phyloP scores from a whole-genome alignment of 2,329 filamentous ascomycete genomes.

The Drechslerella dactyloides region DNA sequence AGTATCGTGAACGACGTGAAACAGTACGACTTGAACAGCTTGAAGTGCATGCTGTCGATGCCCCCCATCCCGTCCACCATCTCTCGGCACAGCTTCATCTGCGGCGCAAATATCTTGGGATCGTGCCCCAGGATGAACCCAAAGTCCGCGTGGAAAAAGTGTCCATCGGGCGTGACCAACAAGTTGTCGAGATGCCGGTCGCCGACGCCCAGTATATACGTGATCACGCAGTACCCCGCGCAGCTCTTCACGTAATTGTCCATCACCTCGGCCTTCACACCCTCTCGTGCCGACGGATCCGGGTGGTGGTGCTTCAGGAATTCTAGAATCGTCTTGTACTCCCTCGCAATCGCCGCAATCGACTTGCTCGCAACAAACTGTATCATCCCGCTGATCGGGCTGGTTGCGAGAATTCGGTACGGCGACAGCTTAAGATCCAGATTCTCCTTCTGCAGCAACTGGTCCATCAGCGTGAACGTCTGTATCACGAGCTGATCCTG shows the following conservation, averaged over 20 bases:
- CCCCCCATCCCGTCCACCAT: slow-evolving; percentile 99
- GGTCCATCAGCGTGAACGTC: slow-evolving; percentile 98
- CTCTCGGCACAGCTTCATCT: slow-evolving; percentile 95
- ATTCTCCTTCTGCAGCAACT: slow-evolving; percentile 92
- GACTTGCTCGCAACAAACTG: slow-evolving; percentile 90
- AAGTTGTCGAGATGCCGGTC: slow-evolving; percentile 96
- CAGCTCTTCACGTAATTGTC: slow-evolving; percentile 96
- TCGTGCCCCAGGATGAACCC: slow-evolving; percentile 97
- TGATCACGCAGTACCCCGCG: slow-evolving; percentile 95
- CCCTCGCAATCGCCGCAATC: slow-evolving; percentile 80
- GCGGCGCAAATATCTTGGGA: slow-evolving; percentile 93
- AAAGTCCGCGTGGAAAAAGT: slow-evolving; percentile 99
- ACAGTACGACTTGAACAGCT: slow-evolving; percentile 91
- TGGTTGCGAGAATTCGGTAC: slow-evolving; percentile 94
- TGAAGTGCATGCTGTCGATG: slow-evolving; percentile 77
- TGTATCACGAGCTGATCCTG: slow-evolving; percentile 97
- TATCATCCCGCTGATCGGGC: slow-evolving; percentile 83
- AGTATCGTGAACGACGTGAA: slow-evolving; percentile 93
- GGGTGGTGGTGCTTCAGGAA: slow-evolving; percentile 91
- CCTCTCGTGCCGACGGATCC: slow-evolving; percentile 78
- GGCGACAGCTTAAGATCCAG: slow-evolving; percentile 92
- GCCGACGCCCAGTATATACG: slow-evolving; percentile 93
- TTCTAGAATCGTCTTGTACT: slow-evolving; percentile 77
- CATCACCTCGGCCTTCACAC: slow-evolving; percentile 87
- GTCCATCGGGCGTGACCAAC: slow-evolving; percentile 82